These are phyloP conservation scores for Hypericum perforatum DNA, from an alignment of 345 rosid genomes.

Conservation along the genomic window DNA sequence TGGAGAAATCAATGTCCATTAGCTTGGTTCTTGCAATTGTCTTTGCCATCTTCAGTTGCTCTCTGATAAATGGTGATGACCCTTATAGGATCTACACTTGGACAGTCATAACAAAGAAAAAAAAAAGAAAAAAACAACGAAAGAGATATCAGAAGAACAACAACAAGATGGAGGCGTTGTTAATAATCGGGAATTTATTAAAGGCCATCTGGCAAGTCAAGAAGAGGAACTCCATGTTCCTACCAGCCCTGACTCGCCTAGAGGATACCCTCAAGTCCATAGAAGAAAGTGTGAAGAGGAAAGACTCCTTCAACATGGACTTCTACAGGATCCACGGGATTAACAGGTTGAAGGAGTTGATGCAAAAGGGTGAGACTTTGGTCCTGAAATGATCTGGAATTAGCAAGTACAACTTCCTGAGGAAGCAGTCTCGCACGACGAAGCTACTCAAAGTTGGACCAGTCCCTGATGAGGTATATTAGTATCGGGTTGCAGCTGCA, in stretches of 20 bases:
- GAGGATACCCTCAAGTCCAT: not conserved
- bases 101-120: constrained; percentile 34
- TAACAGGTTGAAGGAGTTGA: not conserved
- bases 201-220: not conserved
- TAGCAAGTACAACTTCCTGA: not conserved
- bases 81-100: constrained; percentile 48
- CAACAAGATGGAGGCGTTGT: not conserved
- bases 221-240: not conserved
- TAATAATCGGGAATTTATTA: not conserved
- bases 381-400: constrained; percentile 1
- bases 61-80: constrained; percentile 43
- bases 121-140: constrained; percentile 1
- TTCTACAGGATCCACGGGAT: constrained; percentile 3
- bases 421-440: not conserved
- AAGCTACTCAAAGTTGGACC: constrained; percentile 2
- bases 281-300: constrained; percentile 1
- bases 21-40: constrained; percentile 22
- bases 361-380: not conserved
- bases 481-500: not conserved
- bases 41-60: constrained; percentile 17
- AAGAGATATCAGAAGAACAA: no score
- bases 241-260: not conserved
- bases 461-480: not conserved
- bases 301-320: constrained; percentile 1
- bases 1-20: constrained; percentile 12